These are phyloP conservation scores for Fusarium irregulare DNA, from an alignment of 2,329 filamentous ascomycete genomes.

Conservation along the genomic window DNA sequence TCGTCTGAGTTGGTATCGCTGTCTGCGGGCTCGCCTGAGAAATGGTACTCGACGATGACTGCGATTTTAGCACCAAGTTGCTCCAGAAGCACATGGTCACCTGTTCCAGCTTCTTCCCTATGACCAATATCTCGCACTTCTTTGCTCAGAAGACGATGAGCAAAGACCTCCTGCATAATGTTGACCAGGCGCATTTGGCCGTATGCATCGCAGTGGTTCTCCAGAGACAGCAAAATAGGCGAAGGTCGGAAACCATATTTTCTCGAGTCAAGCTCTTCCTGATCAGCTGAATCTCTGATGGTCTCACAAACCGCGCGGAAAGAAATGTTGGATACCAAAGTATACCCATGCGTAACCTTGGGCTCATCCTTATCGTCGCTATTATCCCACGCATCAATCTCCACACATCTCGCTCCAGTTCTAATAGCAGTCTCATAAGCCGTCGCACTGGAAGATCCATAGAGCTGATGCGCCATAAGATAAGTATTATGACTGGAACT, in stretches of 20 bases:
- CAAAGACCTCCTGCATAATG: constrained; percentile 74
- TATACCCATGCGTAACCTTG: constrained; percentile 78
- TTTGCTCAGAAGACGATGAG: constrained; percentile 68
- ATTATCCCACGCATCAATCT: constrained; percentile 80
- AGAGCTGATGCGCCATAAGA: constrained; percentile 75
- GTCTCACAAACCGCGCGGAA: constrained; percentile 75
- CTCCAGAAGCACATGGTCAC: constrained; percentile 66
- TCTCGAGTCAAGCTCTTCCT: constrained; percentile 60
- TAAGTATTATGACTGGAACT: constrained; percentile 81
- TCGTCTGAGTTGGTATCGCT: constrained; percentile 47
- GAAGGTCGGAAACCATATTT: constrained; percentile 57
- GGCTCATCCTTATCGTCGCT: constrained; percentile 70
- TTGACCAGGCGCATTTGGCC: constrained; percentile 71
- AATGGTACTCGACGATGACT: constrained; percentile 75
- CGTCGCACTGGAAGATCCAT: constrained; percentile 68
- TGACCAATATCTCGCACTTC: constrained; percentile 67
- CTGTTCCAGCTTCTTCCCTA: constrained; percentile 62
- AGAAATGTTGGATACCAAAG: constrained; percentile 72
- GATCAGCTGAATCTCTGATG: constrained; percentile 70
- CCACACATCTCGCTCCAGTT: constrained; percentile 75
- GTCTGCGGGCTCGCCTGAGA: constrained; percentile 62
- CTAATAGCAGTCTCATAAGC: constrained; percentile 72
- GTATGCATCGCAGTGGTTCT: constrained; percentile 72
- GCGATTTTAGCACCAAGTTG: constrained; percentile 72
- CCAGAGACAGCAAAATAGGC: constrained; percentile 72